Evolutionary conservation across 2,329 filamentous ascomycete genomes (phyloP), one percentile per base, ranked within the genome.

Genomic region (Microcyclosporella mali): DNA sequence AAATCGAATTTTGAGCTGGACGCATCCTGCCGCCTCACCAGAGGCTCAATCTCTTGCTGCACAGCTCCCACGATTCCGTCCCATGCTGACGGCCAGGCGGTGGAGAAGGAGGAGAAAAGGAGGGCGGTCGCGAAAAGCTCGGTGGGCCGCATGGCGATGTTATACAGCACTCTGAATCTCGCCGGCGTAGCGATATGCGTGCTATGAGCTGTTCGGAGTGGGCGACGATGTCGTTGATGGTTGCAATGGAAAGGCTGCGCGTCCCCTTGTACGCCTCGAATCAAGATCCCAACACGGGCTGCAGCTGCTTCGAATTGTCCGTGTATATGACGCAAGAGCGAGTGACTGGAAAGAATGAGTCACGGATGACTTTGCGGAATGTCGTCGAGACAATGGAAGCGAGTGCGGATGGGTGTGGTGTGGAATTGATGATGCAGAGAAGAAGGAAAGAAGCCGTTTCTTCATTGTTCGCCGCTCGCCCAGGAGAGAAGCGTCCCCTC

Each of bases 111-210:
- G 16, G 60, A 52, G 46, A 63, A 52, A 19, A 63, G 50, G 40
- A 61, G 48, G 35, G 56, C 49, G 31, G 60, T 49, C 25, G 62
- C 52, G 34, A 64, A 46, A 34, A 64, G 34, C 34, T 55, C 49
- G 28, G 59, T 51, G 31, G 62, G 55, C 50, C 62, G 58, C 63
- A 66, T 66, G 33, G 47, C 52, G 53, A 53, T 43, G 35, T 19
- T 36, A 42, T 41, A 31, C 36, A 12, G 19, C 9, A 15, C 36
- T 30, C 33, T 45, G 28, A 30, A 30, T 33, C 39, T 29, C 37
- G 46, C 38, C 28, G 32, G 36, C 25, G 35, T 28, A 31, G 27
- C 33, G 33, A 27, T 37, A 16, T 30, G 28, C 37, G 29, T 38
- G 34, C 35, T 27, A 32, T 41, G 28, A 39, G 43, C 35, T 40